A percentile compares a stretch with the other conserved stretches of the same genome.
These are phyloP conservation scores for Candida sp. DNA, from an alignment of 1,139 yeast species.

Conservation along the genomic window DNA sequence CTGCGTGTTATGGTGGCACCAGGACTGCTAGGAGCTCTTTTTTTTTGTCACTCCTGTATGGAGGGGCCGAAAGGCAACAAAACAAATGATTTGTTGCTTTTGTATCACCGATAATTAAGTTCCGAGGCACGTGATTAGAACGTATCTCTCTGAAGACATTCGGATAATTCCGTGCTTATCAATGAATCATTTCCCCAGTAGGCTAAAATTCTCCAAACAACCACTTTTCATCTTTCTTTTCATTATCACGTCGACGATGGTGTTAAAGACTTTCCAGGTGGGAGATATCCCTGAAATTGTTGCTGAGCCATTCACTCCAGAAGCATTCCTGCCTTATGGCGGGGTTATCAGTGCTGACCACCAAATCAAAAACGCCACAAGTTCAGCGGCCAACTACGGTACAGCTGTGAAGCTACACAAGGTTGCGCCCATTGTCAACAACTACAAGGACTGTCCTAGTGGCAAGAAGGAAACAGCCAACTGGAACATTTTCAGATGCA, in stretches of 20 bases:
- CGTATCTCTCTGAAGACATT: background rate
- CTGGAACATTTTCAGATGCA: slow-evolving; percentile 85
- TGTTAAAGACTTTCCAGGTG: slow-evolving; percentile 41
- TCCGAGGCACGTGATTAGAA: background rate
- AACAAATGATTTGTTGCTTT: background rate
- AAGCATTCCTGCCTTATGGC: slow-evolving; percentile 45
- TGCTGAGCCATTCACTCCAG: slow-evolving; percentile 46
- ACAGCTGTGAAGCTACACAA: slow-evolving; percentile 81
- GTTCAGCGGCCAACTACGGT: slow-evolving; percentile 84
- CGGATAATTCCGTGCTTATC: slow-evolving; percentile 8
- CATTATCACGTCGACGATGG: slow-evolving; percentile 28
- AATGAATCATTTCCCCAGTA: background rate
- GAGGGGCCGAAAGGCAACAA: background rate
- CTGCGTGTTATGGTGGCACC: slow-evolving; percentile 4
- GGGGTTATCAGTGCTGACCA: slow-evolving; percentile 53
- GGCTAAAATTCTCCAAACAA: no score
- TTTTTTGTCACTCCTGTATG: background rate
- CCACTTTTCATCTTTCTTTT: no score
- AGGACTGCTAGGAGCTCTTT: background rate
- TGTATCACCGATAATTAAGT: background rate
- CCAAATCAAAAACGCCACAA: slow-evolving; percentile 33
- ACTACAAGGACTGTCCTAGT: slow-evolving; percentile 51
- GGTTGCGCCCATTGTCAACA: slow-evolving; percentile 70
- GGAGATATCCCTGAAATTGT: slow-evolving; percentile 25
- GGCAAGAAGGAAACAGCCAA: slow-evolving; percentile 58